Percentiles rank a stretch among this genome's conserved stretches.
Conservation (phyloP, 192 early-diverging fungal genomes). For the Entomortierella parvispora region DNA sequence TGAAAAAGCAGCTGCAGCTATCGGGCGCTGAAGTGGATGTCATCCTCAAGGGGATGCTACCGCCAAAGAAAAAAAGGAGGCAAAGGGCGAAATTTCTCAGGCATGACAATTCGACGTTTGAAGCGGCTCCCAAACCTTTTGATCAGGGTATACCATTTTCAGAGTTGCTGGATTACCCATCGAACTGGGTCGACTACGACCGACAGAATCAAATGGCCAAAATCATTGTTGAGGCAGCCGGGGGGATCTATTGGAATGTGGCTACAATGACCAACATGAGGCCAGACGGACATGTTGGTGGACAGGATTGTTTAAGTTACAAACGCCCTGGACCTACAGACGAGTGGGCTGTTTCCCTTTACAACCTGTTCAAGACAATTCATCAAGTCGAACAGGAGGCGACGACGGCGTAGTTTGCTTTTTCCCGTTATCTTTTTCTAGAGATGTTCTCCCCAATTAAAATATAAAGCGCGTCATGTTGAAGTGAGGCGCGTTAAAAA, state of each 20-base stretch:
- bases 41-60: no score
- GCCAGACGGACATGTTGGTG: constrained; percentile 66
- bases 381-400: constrained; percentile 25
- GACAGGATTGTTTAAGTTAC: constrained; percentile 64
- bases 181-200: constrained; percentile 51
- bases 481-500: no score
- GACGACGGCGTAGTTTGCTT: no score
- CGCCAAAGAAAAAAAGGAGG: background rate
- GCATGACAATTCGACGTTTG: constrained; percentile 9
- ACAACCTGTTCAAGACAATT: constrained; percentile 41
- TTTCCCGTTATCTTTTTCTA: no score
- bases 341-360: constrained; percentile 55
- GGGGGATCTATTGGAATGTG: constrained; percentile 64
- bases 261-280: constrained; percentile 56
- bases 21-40: no score
- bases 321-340: constrained; percentile 67
- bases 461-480: no score
- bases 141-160: constrained; percentile 22
- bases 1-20: background rate
- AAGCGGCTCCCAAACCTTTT: constrained; percentile 42
- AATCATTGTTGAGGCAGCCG: constrained; percentile 56
- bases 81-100: background rate
- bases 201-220: constrained; percentile 64
- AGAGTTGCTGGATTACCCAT: constrained; percentile 38
- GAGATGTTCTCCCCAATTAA: no score